These are phyloP conservation scores for Aspergillus novoparasiticus DNA, from an alignment of 2,329 filamentous ascomycete species.

Conservation along the genomic window DNA sequence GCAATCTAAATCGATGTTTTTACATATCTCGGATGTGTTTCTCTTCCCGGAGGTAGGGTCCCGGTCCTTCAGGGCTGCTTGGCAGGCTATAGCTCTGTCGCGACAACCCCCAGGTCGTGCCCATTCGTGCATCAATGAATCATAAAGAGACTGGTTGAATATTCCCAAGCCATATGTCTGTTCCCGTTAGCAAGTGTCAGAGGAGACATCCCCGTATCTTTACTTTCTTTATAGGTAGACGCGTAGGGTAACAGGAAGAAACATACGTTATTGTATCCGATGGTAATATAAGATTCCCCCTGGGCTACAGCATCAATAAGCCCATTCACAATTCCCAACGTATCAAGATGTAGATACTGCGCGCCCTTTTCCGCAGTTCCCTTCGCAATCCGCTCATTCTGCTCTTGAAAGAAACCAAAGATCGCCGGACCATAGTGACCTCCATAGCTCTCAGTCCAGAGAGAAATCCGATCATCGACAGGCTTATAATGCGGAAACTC, in stretches of 20 bases:
- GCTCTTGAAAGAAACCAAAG: constrained; percentile 43
- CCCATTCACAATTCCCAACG: constrained; percentile 59
- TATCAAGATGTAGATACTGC: constrained; percentile 50
- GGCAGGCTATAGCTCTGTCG: constrained; percentile 57
- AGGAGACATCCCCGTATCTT: constrained; percentile 32
- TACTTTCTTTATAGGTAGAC: neutral
- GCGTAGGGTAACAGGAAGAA: no score
- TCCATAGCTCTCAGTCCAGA: constrained; percentile 51
- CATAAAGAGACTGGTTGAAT: constrained; percentile 52
- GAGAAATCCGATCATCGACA: constrained; percentile 53
- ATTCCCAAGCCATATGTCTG: constrained; percentile 61
- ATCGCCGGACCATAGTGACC: constrained; percentile 48
- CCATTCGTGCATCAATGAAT: constrained; percentile 48
- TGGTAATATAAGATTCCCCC: constrained; percentile 1
- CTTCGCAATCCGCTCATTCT: constrained; percentile 44
- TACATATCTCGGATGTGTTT: neutral
- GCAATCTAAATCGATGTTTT: neutral
- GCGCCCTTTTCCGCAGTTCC: constrained; percentile 29
- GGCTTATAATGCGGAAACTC: constrained; percentile 66
- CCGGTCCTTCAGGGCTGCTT: constrained; percentile 54
- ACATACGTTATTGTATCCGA: neutral
- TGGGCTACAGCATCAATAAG: constrained; percentile 57
- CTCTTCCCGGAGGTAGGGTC: constrained; percentile 17
- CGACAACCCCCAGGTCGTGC: constrained; percentile 54
- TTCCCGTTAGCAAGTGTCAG: constrained; percentile 52